Conservation (phyloP, 2,329 filamentous ascomycete species). For the Pseudogymnoascus sp. region DNA sequence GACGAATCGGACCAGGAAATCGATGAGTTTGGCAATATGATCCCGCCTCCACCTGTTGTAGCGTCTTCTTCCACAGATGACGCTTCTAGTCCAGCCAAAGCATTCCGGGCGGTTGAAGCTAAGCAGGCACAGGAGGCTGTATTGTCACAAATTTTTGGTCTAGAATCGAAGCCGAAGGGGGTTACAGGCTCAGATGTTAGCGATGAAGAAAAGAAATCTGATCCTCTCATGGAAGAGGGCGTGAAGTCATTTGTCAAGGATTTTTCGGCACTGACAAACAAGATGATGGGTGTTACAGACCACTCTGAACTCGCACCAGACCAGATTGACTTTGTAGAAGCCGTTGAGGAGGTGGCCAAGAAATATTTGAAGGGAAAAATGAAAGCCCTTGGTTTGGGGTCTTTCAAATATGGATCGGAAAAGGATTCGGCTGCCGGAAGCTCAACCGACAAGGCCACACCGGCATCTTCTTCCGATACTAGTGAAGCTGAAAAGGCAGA, state of each 20-base stretch:
- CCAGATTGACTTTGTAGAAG: slow-evolving; percentile 39
- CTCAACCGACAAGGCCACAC: slow-evolving; percentile 16
- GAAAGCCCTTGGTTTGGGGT: slow-evolving; percentile 11
- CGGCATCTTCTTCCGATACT: slow-evolving; percentile 13
- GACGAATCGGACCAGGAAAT: slow-evolving; percentile 44
- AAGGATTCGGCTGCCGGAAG: slow-evolving; percentile 13
- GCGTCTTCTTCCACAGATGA: slow-evolving; percentile 27
- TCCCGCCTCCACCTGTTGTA: slow-evolving; percentile 24
- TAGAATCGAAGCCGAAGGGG: slow-evolving; percentile 29
- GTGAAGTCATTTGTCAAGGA: slow-evolving; percentile 30
- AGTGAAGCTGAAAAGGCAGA: slow-evolving; percentile 19
- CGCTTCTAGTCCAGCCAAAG: slow-evolving; percentile 35
- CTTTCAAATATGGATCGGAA: slow-evolving; percentile 11
- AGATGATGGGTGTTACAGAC: slow-evolving; percentile 35
- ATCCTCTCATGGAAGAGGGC: slow-evolving; percentile 20
- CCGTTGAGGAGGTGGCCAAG: slow-evolving; percentile 42
- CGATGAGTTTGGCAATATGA: slow-evolving; percentile 43
- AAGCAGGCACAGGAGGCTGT: slow-evolving; percentile 46
- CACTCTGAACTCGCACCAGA: slow-evolving; percentile 30
- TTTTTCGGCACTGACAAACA: slow-evolving; percentile 34
- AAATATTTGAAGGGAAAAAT: slow-evolving; percentile 37
- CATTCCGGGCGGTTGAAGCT: slow-evolving; percentile 42
- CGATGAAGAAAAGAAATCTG: slow-evolving; percentile 16
- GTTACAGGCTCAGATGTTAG: no score
- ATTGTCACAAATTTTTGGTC: slow-evolving; percentile 43